phyloP scores from a whole-genome alignment of 2,329 filamentous ascomycete genomes.

The Fonsecaea pedrosoi region DNA sequence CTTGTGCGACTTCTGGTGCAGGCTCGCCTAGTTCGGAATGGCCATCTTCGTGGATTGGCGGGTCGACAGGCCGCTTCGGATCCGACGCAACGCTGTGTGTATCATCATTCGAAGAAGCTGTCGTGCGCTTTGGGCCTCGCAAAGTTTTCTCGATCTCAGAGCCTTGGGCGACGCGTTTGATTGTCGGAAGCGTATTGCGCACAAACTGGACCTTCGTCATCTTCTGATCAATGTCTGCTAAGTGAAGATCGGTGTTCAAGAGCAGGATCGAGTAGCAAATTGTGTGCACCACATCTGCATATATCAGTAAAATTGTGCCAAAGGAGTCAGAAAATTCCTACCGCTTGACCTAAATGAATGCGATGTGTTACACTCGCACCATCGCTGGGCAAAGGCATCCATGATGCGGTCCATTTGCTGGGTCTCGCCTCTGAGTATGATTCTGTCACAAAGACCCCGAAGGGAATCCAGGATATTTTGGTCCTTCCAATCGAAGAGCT shows the following conservation, averaged over 20 bases:
- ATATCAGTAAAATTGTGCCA: conserved; percentile 9
- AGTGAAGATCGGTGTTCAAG: conserved; percentile 92
- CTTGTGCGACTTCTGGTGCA: conserved; percentile 71
- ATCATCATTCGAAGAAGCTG: conserved; percentile 25
- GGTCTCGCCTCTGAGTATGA: conserved; percentile 87
- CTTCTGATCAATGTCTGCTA: conserved; percentile 93
- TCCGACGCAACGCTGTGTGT: conserved; percentile 5
- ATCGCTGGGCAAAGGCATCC: conserved; percentile 84
- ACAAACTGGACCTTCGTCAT: conserved; percentile 96
- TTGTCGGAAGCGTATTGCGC: conserved; percentile 93
- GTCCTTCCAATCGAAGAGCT: conserved; percentile 83
- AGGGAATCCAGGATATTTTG: conserved; percentile 80
- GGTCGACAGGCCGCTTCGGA: conserved; percentile 39
- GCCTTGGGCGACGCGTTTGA: conserved; percentile 68
- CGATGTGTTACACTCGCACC: conserved; percentile 90
- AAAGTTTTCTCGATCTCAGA: conserved; percentile 23
- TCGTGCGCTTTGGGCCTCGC: conserved; percentile 27
- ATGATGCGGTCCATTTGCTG: conserved; percentile 96
- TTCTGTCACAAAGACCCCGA: conserved; percentile 78
- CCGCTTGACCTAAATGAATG: conserved; percentile 91
- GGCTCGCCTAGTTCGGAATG: conserved; percentile 50
- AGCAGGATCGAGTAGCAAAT: conserved; percentile 96
- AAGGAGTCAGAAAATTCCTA: conserved; percentile 54
- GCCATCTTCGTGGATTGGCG: conserved; percentile 54
- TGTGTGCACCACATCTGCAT: conserved; percentile 87